Evolutionary conservation across 2,329 filamentous ascomycete genomes (phyloP).

Genomic region (Penicillium brevicompactum): DNA sequence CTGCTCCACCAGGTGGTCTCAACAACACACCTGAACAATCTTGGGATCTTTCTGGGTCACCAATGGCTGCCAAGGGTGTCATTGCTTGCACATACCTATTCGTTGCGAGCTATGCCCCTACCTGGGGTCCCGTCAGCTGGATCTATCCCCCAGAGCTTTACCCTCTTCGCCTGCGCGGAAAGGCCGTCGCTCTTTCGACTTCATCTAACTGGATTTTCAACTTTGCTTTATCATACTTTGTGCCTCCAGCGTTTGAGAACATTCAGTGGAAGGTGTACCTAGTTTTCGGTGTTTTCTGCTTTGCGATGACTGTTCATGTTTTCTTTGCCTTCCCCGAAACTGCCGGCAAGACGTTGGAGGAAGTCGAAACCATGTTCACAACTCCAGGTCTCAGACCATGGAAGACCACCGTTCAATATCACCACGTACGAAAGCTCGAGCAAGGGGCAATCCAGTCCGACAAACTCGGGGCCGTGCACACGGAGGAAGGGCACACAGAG

Average conservation of each 20-base stretch:
- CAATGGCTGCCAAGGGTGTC: constrained; percentile 63
- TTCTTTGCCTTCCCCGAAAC: constrained; percentile 49
- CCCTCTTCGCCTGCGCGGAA: constrained; percentile 64
- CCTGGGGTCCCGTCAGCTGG: constrained; percentile 63
- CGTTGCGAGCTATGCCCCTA: constrained; percentile 68
- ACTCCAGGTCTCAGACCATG: constrained; percentile 29
- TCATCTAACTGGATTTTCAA: constrained; percentile 67
- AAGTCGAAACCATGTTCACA: constrained; percentile 72
- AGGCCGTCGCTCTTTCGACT: constrained; percentile 63
- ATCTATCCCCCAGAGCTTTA: constrained; percentile 65
- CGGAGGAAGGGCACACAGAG: constrained; percentile 13
- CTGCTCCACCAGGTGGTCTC: constrained; percentile 46
- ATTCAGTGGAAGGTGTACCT: constrained; percentile 66
- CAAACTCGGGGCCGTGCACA: constrained; percentile 14
- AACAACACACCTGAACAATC: constrained; percentile 37
- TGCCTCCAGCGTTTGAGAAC: constrained; percentile 59
- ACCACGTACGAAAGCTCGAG: constrained; percentile 20
- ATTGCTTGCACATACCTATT: constrained; percentile 74
- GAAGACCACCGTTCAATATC: constrained; percentile 21
- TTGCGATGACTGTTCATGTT: constrained; percentile 67
- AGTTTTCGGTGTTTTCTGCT: constrained; percentile 73
- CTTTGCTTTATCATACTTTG: constrained; percentile 57
- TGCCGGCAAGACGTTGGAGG: constrained; percentile 71
- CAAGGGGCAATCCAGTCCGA: constrained; percentile 15
- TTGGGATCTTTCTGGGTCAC: constrained; percentile 40